phyloP scores from a whole-genome alignment of 768 basidiomycete genomes.

The Suillus hirtellus region DNA sequence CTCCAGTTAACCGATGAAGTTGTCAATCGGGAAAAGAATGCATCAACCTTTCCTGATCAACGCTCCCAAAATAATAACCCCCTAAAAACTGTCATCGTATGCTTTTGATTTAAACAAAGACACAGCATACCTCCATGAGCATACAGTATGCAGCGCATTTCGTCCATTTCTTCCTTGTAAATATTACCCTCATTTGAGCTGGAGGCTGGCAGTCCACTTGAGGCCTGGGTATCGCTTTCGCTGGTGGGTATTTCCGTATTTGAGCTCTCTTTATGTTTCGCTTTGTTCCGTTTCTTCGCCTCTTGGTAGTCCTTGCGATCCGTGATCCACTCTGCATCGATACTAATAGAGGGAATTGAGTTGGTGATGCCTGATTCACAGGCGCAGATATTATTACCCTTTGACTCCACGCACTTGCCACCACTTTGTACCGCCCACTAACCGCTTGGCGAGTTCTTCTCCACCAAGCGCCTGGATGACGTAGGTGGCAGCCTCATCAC shows the following conservation, averaged over 20 bases:
- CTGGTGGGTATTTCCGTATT: slow-evolving; percentile 3
- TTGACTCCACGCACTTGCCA: slow-evolving; percentile 91
- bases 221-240: slow-evolving; percentile 8
- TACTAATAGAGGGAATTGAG: slow-evolving; percentile 40
- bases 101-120: neutral
- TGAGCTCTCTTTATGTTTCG: slow-evolving; percentile 31
- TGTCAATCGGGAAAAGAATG: neutral
- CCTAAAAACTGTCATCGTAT: slow-evolving; percentile 40
- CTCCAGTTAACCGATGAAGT: slow-evolving; percentile 10
- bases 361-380: slow-evolving; percentile 16
- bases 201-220: slow-evolving; percentile 21
- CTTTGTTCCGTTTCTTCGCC: slow-evolving; percentile 58
- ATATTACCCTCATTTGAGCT: slow-evolving; percentile 33
- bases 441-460: slow-evolving; percentile 62
- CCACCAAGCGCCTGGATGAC: slow-evolving; percentile 84
- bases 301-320: slow-evolving; percentile 82
- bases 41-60: slow-evolving; percentile 69
- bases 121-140: slow-evolving; percentile 64
- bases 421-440: slow-evolving; percentile 93
- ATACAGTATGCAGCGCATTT: slow-evolving; percentile 83
- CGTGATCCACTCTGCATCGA: slow-evolving; percentile 87
- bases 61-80: slow-evolving; percentile 83
- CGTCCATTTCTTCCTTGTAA: slow-evolving; percentile 75
- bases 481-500: slow-evolving; percentile 70
- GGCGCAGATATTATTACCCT: slow-evolving; percentile 58